These are phyloP conservation scores for Cladosporium oxysporum DNA, from an alignment of 2,329 filamentous ascomycete genomes.

Conservation along the genomic window DNA sequence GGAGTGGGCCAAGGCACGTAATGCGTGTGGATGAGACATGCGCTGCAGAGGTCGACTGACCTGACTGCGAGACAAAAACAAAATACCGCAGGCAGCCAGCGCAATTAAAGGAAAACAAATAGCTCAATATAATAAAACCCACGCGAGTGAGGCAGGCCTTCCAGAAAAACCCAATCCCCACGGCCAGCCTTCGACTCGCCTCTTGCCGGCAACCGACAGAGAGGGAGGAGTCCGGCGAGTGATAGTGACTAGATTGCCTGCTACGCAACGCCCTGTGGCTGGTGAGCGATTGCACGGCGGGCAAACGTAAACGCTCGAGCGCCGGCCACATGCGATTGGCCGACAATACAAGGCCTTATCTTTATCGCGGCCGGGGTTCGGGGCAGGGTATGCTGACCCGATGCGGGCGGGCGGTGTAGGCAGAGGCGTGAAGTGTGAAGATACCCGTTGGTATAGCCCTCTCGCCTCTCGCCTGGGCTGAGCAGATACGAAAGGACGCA, in stretches of 20 bases:
- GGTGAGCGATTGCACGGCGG: constrained; percentile 1
- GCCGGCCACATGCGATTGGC: constrained; percentile 1
- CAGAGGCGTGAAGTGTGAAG: constrained; percentile 6
- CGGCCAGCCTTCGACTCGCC: background rate
- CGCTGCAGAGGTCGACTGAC: background rate
- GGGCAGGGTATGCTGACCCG: background rate
- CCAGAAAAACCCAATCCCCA: constrained; percentile 13
- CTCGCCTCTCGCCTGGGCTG: background rate
- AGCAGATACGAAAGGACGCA: constrained; percentile 10
- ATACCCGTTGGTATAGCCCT: constrained; percentile 17
- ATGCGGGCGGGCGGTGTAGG: constrained; percentile 17
- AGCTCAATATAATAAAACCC: background rate
- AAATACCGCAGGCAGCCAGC: background rate
- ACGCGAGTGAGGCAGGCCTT: background rate
- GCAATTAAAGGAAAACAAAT: background rate
- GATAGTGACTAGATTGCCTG: background rate
- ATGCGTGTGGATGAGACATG: background rate
- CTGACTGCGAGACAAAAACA: background rate
- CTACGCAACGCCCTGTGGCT: constrained; percentile 6
- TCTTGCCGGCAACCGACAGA: constrained; percentile 7
- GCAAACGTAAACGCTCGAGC: constrained; percentile 4
- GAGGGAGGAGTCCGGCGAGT: background rate
- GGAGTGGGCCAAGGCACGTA: background rate
- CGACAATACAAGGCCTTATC: constrained; percentile 13
- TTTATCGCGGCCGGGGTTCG: constrained; percentile 19